These are phyloP conservation scores for Bondarzewia mesenterica DNA, from an alignment of 1,284 basidiomycete genomes.

Conservation along the genomic window DNA sequence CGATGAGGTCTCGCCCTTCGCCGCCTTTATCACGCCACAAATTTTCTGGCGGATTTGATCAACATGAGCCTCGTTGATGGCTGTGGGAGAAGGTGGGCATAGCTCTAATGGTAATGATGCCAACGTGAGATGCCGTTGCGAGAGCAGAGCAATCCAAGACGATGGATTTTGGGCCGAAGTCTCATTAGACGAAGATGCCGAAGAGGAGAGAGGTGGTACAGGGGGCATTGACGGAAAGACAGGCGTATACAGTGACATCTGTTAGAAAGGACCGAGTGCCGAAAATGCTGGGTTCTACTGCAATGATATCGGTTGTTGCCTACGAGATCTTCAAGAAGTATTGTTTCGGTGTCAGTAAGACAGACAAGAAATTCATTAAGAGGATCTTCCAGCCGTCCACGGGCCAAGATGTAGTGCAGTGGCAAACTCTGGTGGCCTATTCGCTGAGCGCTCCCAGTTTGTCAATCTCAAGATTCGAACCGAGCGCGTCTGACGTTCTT, in stretches of 20 bases:
- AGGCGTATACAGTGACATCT: slow-evolving; percentile 27
- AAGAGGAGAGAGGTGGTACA: slow-evolving; percentile 8
- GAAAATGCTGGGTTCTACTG: no score
- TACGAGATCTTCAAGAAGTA: no score
- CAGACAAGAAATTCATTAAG: no score
- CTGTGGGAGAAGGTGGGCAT: slow-evolving; percentile 4
- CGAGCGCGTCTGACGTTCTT: no score
- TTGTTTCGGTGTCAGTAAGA: no score
- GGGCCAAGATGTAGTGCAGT: no score
- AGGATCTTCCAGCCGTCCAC: no score
- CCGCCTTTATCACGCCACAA: slow-evolving; percentile 9
- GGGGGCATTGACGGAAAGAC: slow-evolving; percentile 17
- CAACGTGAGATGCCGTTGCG: slow-evolving; percentile 19
- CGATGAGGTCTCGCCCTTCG: slow-evolving; percentile 11
- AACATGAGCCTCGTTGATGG: not conserved
- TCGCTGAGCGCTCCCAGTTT: no score
- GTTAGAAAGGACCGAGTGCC: no score
- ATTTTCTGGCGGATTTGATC: slow-evolving; percentile 12
- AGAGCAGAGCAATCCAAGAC: slow-evolving; percentile 22
- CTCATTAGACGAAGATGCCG: not conserved
- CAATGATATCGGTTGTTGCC: no score
- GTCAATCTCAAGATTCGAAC: no score
- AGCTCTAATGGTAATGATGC: slow-evolving; percentile 16
- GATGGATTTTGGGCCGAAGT: slow-evolving; percentile 13
- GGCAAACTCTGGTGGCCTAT: no score